Percentiles rank a stretch among this genome's conserved stretches.
These are phyloP conservation scores for Rhynchospora tenuis DNA, from an alignment of 176 grass and related monocot genomes.

Conservation along the genomic window DNA sequence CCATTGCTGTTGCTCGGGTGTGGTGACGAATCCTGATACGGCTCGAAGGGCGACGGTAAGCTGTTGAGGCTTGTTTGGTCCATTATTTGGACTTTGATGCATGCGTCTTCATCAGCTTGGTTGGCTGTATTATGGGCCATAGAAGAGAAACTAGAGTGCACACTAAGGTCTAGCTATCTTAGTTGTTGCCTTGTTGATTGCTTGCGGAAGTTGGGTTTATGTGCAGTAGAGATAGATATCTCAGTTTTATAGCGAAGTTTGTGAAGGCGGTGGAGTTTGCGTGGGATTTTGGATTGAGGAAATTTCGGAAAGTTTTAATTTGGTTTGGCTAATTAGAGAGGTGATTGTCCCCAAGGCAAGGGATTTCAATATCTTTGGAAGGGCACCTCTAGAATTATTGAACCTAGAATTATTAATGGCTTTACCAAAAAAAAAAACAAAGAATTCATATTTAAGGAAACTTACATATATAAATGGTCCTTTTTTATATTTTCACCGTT, in stretches of 20 bases:
- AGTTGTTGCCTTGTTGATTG: conserved; percentile 9
- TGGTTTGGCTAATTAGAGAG: conserved; percentile 29
- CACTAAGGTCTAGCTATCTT: neutral
- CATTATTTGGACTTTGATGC: conserved; percentile 40
- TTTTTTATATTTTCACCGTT: too few relatives aligned
- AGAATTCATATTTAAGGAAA: neutral
- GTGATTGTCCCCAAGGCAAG: conserved; percentile 62
- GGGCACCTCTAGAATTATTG: neutral
- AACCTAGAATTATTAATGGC: neutral
- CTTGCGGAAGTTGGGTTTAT: conserved; percentile 6
- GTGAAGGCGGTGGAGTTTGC: conserved; percentile 8
- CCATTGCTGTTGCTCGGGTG: conserved; percentile 12
- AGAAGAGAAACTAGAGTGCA: neutral
- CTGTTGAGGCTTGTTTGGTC: conserved; percentile 8
- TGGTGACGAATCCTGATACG: conserved; percentile 35
- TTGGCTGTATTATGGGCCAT: neutral
- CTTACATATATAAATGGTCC: too few relatives aligned
- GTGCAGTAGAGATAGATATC: neutral
- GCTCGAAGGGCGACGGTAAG: conserved; percentile 52
- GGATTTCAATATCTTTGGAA: conserved; percentile 17
- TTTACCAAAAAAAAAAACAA: neutral
- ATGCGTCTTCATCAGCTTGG: neutral
- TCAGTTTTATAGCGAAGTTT: conserved; percentile 26
- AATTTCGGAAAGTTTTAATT: conserved; percentile 1
- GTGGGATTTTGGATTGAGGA: conserved; percentile 16